Percentiles rank a stretch among this genome's conserved stretches.
Evolutionary conservation across 2,329 filamentous ascomycete species (phyloP).

Genomic region (Trichoderma sp.): DNA sequence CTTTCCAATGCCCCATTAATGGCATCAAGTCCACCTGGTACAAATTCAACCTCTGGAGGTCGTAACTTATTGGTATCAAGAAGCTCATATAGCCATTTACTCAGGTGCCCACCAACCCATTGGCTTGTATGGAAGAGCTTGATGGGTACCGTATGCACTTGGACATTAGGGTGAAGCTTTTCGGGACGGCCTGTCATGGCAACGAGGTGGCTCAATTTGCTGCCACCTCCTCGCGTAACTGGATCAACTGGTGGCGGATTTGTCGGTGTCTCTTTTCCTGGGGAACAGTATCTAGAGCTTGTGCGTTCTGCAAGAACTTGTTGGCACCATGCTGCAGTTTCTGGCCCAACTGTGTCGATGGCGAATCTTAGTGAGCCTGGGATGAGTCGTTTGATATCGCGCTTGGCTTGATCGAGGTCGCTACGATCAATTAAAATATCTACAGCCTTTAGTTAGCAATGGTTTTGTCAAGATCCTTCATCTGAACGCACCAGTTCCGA

Average conservation of each 20-base stretch:
- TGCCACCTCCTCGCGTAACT: constrained; percentile 7
- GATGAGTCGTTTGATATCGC: constrained; percentile 6
- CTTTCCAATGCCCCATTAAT: constrained; percentile 10
- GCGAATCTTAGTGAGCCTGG: constrained; percentile 13
- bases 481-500: background rate
- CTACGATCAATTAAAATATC: constrained; percentile 5
- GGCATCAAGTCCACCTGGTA: constrained; percentile 4
- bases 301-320: constrained; percentile 16
- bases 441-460: background rate
- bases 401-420: constrained; percentile 17
- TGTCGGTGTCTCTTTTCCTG: constrained; percentile 11
- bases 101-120: constrained; percentile 12
- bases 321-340: constrained; percentile 15
- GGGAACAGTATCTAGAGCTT: constrained; percentile 16
- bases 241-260: background rate
- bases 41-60: background rate
- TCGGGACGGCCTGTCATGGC: background rate
- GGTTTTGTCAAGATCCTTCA: background rate
- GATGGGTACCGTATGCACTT: constrained; percentile 12
- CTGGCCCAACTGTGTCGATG: constrained; percentile 6
- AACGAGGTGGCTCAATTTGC: constrained; percentile 17
- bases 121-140: constrained; percentile 15
- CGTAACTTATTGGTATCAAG: constrained; percentile 2
- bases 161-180: background rate
- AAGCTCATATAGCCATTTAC: constrained; percentile 16